These are phyloP conservation scores for Dendrobium catenatum DNA, from an alignment of 106 monocot species.

Conservation along the genomic window DNA sequence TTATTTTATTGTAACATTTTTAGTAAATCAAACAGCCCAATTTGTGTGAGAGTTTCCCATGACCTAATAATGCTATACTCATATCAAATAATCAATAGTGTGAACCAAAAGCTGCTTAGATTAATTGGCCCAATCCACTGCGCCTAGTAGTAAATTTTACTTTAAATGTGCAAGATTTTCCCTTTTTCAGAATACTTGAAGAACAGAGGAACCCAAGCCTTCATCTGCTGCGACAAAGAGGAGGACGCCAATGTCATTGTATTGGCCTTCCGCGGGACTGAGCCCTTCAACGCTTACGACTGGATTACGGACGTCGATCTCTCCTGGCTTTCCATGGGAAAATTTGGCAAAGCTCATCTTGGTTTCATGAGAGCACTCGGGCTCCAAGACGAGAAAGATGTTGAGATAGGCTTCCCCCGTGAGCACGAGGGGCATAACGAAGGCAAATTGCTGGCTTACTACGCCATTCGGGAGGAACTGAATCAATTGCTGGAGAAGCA, in stretches of 20 bases:
- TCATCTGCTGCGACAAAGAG: conserved; percentile 42
- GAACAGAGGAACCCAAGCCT: conserved; percentile 41
- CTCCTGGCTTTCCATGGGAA: conserved; percentile 36
- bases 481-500: conserved; percentile 14
- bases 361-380: conserved; percentile 64
- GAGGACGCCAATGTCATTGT: conserved; percentile 37
- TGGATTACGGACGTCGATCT: conserved; percentile 62
- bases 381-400: conserved; percentile 32
- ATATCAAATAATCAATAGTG: too few species aligned
- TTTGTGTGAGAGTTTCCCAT: too few species aligned
- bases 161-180: too few species aligned
- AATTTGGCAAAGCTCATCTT: conserved; percentile 32
- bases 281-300: conserved; percentile 44
- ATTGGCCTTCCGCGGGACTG: conserved; percentile 52
- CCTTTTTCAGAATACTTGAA: conserved; percentile 23
- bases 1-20: too few species aligned
- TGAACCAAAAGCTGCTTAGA: too few species aligned
- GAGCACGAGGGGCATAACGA: not conserved
- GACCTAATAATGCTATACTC: too few species aligned
- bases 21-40: too few species aligned
- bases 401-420: conserved; percentile 24
- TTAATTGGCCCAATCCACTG: too few species aligned
- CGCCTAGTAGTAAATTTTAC: too few species aligned
- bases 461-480: conserved; percentile 28
- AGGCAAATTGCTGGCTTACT: conserved; percentile 31